Evolutionary conservation across 306 rosid genomes (phyloP).

Genomic region (Inga leiocalycina): DNA sequence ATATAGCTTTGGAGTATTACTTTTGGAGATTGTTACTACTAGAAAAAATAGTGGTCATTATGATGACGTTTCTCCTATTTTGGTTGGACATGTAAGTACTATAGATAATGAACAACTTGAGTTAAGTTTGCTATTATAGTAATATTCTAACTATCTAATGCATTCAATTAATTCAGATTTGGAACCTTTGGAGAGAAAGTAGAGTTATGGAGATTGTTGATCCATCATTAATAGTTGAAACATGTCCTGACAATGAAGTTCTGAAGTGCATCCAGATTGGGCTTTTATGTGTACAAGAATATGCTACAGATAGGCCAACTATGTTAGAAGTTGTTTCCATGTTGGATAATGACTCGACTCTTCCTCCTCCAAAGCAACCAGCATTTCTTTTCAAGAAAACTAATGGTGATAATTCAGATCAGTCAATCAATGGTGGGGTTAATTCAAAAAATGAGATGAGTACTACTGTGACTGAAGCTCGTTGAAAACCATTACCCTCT

Average conservation of each 20-base stretch:
- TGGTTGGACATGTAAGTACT: conserved; percentile 67
- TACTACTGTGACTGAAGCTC: not conserved
- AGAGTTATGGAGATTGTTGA: too few relatives aligned
- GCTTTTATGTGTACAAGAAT: not conserved
- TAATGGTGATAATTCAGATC: not conserved
- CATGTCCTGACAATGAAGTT: not conserved
- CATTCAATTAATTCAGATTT: conserved; percentile 43
- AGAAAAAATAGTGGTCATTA: too few relatives aligned
- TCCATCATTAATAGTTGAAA: too few relatives aligned
- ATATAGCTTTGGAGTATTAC: too few relatives aligned
- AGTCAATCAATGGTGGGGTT: not conserved
- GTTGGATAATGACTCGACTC: not conserved
- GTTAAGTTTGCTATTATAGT: not conserved
- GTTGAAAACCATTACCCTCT: not conserved
- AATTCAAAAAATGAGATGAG: not conserved
- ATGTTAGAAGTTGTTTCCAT: not conserved
- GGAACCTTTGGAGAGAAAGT: too few relatives aligned
- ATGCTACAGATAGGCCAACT: not conserved
- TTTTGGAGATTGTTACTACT: too few relatives aligned
- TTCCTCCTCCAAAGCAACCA: not conserved
- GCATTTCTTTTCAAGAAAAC: not conserved
- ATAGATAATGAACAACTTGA: not conserved
- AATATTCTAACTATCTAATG: not conserved
- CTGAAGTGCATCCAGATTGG: not conserved
- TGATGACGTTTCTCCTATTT: conserved; percentile 34